phyloP scores from a whole-genome alignment of 345 rosid genomes.

The Murraya paniculata region DNA sequence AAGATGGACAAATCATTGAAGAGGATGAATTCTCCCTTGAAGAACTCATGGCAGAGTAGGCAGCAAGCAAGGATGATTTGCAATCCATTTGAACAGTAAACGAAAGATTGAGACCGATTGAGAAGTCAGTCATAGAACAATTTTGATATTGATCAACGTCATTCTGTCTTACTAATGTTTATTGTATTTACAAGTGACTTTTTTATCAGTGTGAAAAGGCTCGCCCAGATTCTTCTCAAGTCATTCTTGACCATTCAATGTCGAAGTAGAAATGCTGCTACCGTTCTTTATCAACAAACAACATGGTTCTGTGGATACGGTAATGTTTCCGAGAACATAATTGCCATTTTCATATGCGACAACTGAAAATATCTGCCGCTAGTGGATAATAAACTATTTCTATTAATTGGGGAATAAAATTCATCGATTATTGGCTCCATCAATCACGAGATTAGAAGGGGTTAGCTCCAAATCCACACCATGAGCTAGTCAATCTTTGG shows the following conservation, averaged over 20 bases:
- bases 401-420: no score
- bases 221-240: not conserved
- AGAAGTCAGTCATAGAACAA: not conserved
- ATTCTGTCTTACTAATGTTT: not conserved
- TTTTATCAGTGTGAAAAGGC: not conserved
- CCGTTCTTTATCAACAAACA: no score
- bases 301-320: no score
- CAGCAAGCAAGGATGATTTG: constrained; percentile 54
- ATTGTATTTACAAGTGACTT: not conserved
- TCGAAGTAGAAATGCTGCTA: not conserved
- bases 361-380: no score
- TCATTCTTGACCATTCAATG: not conserved
- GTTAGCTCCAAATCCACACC: no score
- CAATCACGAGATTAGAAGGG: no score
- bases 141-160: constrained; percentile 23
- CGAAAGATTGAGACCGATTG: not conserved
- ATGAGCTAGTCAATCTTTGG: no score
- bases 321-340: no score
- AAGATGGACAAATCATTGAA: constrained; percentile 76
- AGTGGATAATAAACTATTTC: no score
- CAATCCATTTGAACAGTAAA: constrained; percentile 21
- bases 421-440: no score
- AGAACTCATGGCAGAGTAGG: constrained; percentile 79
- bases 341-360: no score
- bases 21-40: constrained; percentile 94